Conservation (phyloP, 108 stramenopile species). For the Halocafeteria seosinensis region DNA sequence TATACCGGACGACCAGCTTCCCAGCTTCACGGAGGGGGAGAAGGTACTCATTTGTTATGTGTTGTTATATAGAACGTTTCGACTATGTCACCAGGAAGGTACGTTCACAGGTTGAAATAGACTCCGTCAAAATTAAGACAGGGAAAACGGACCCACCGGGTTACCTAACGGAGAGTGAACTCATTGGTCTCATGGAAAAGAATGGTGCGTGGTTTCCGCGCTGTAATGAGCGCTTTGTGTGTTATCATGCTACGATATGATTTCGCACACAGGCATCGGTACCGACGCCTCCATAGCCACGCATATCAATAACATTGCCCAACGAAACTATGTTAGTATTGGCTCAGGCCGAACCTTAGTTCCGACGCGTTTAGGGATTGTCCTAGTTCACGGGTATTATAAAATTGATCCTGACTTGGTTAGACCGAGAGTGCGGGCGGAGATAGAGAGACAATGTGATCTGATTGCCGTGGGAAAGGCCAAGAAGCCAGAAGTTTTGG, state of each 20-base stretch:
- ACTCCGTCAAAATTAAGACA: conserved; percentile 36
- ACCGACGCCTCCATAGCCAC: conserved; percentile 77
- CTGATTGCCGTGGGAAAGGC: conserved; percentile 41
- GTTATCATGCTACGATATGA: too few species aligned
- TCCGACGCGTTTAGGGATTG: conserved; percentile 64
- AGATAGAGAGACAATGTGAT: conserved; percentile 68
- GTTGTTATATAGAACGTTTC: too few species aligned
- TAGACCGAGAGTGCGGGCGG: conserved; percentile 57
- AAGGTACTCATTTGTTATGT: too few species aligned
- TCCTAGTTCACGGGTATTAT: conserved; percentile 65
- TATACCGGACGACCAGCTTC: too few species aligned
- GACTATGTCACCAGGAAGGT: too few species aligned
- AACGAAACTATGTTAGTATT: conserved; percentile 59
- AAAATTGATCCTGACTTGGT: conserved; percentile 65
- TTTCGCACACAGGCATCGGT: too few species aligned
- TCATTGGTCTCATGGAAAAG: conserved; percentile 63
- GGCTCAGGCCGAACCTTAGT: conserved; percentile 50
- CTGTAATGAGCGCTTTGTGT: too few species aligned
- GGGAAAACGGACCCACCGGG: conserved; percentile 58
- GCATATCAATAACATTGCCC: conserved; percentile 71
- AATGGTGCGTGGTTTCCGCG: too few species aligned
- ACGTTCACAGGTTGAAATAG: too few species aligned
- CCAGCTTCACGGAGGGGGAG: too few species aligned
- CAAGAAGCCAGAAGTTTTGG: conserved; percentile 4
- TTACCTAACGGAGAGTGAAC: conserved; percentile 61